Conservation (phyloP, 352 stramenopile species). For the Pythium pyrilobum region DNA sequence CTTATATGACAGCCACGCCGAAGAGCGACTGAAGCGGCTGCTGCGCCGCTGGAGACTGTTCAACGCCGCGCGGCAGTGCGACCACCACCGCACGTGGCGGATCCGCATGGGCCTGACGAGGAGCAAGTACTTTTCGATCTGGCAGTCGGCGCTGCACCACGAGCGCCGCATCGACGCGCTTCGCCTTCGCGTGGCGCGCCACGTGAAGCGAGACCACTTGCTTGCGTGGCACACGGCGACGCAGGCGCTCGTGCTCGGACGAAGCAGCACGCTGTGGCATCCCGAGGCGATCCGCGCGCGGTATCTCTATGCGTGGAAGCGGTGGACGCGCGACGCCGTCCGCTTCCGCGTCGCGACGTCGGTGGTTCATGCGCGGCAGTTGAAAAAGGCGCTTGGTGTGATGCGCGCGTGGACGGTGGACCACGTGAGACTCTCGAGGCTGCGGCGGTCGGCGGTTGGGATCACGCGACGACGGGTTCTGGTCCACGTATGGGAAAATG, state of each 20-base stretch:
- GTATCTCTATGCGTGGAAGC: conserved; percentile 13
- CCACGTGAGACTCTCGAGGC: background rate
- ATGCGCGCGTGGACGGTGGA: conserved; percentile 7
- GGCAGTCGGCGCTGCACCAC: background rate
- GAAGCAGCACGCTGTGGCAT: conserved; percentile 17
- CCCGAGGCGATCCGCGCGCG: conserved; percentile 1
- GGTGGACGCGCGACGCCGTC: background rate
- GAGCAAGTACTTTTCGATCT: conserved; percentile 14
- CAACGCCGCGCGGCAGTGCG: conserved; percentile 1
- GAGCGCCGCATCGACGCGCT: background rate
- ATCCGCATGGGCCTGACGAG: conserved; percentile 4
- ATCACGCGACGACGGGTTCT: conserved; percentile 9
- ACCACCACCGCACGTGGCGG: conserved; percentile 5
- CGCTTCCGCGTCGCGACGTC: background rate
- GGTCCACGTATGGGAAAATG: conserved; percentile 6
- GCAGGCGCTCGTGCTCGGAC: background rate
- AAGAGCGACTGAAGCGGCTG: background rate
- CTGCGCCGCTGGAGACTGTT: conserved; percentile 13
- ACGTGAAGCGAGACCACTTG: background rate
- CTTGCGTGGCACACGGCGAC: conserved; percentile 1
- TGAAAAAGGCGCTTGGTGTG: background rate
- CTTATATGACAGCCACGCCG: background rate
- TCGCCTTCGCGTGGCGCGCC: background rate
- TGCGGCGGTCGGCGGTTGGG: background rate
- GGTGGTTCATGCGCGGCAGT: background rate